Conservation (phyloP, 345 rosid species). For the Adansonia digitata region DNA sequence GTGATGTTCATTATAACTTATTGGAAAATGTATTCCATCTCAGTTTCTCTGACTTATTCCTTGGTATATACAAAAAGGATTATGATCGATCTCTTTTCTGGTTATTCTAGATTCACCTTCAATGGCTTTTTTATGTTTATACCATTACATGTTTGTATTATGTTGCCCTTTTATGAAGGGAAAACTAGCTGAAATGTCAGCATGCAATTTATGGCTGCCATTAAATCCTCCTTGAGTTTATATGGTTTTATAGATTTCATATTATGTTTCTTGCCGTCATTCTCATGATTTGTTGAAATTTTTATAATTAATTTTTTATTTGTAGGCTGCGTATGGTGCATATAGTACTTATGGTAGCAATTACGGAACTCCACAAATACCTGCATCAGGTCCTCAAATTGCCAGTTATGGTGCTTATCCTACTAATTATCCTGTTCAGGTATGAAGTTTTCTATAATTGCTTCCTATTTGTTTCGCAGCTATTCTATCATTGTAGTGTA, state of each 20-base stretch:
- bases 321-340: constrained; percentile 69
- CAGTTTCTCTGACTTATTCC: background rate
- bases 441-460: constrained; percentile 14
- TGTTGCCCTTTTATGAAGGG: background rate
- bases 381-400: constrained; percentile 59
- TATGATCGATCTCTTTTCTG: background rate
- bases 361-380: constrained; percentile 60
- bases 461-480: background rate
- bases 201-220: background rate
- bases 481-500: background rate
- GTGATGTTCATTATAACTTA: background rate
- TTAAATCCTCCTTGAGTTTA: background rate
- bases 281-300: background rate
- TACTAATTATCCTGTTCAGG: constrained; percentile 76
- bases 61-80: background rate
- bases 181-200: background rate
- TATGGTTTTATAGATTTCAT: background rate
- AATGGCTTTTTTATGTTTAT: background rate
- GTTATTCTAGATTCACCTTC: background rate
- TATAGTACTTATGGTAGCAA: constrained; percentile 66
- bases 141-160: background rate
- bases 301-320: background rate
- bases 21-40: background rate
- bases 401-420: constrained; percentile 79
- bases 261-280: background rate